Evolutionary conservation across 164 flowering plant genomes (phyloP).

Genomic region (Magnolia sinica): DNA sequence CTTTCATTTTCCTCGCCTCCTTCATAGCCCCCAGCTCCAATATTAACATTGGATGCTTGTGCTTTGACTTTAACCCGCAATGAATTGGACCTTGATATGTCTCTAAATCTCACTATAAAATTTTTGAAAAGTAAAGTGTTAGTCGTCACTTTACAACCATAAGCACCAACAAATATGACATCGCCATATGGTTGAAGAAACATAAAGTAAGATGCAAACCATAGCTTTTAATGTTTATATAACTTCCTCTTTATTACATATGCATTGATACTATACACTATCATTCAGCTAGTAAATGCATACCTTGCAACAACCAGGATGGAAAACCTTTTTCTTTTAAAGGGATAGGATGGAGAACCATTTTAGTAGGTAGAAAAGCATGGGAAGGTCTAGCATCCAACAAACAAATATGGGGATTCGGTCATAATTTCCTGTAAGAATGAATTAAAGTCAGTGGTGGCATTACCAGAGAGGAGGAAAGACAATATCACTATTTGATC

Average conservation of each 20-base stretch:
- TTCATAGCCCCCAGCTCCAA: constrained; percentile 71
- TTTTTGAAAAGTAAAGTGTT: background rate
- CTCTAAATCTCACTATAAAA: constrained; percentile 44
- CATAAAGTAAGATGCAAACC: background rate
- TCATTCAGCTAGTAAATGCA: background rate
- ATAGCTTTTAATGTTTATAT: background rate
- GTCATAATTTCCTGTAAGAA: too few species aligned
- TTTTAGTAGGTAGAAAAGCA: too few species aligned
- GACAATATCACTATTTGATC: too few species aligned
- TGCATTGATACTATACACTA: background rate
- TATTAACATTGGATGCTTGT: constrained; percentile 62
- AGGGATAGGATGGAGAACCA: too few species aligned
- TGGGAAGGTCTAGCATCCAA: too few species aligned
- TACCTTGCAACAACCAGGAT: too few species aligned
- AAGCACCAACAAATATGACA: background rate
- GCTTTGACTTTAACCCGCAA: constrained; percentile 31
- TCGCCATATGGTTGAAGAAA: background rate
- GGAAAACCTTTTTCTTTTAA: too few species aligned
- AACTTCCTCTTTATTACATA: background rate
- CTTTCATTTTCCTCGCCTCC: constrained; percentile 39
- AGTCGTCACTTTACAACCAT: background rate
- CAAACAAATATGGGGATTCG: too few species aligned
- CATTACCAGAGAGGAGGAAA: too few species aligned
- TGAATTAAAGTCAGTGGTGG: too few species aligned
- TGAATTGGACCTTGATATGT: constrained; percentile 23